Evolutionary conservation across 202 grass and related monocot genomes (phyloP).

Genomic region (Elaeis oleifera): DNA sequence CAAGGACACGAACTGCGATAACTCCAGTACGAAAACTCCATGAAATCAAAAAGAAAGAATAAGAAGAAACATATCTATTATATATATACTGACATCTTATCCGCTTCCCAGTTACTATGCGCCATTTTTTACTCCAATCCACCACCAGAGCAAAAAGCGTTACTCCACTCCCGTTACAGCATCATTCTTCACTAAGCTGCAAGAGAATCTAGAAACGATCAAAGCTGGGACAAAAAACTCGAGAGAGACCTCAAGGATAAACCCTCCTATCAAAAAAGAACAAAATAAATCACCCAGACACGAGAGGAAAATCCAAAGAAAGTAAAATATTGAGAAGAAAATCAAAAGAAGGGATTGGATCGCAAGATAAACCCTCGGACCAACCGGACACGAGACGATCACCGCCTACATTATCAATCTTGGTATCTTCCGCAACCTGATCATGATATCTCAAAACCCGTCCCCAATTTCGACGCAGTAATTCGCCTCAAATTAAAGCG

Average conservation of each 20-base stretch:
- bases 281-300: background rate
- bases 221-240: no score
- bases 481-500: no score
- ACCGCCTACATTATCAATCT: conserved; percentile 45
- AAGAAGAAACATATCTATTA: background rate
- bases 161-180: background rate
- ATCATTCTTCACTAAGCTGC: background rate
- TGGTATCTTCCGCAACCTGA: conserved; percentile 4
- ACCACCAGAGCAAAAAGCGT: background rate
- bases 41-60: background rate
- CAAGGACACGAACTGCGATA: background rate
- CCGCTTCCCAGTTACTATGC: conserved; percentile 17
- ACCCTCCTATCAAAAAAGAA: no score
- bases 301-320: background rate
- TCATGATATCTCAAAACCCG: no score
- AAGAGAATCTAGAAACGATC: no score
- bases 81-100: conserved; percentile 11
- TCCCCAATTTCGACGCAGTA: no score
- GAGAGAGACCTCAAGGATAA: no score
- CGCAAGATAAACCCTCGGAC: no score
- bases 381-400: conserved; percentile 25
- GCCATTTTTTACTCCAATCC: conserved; percentile 2
- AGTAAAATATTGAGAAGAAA: conserved; percentile 1
- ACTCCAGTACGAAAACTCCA: no score
- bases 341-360: background rate